Conservation (phyloP, 352 stramenopile genomes). For the Globisporangium splendens region DNA sequence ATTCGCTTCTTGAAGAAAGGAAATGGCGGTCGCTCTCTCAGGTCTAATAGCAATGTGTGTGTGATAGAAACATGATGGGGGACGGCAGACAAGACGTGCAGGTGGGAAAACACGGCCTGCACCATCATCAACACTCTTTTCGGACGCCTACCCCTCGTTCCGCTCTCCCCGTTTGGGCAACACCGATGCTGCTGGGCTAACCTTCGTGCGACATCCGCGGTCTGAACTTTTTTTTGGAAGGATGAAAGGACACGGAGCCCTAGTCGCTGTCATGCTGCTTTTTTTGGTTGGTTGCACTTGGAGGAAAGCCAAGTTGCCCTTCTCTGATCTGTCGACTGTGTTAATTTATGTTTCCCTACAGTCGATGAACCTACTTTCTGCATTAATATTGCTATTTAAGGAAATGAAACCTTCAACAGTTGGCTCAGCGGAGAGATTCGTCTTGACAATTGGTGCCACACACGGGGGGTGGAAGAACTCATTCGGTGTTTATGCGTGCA, state of each 20-base stretch:
- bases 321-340: not conserved
- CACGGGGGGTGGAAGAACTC: too few species aligned
- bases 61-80: not conserved
- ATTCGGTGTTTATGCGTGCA: too few species aligned
- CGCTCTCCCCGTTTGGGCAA: not conserved
- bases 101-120: not conserved
- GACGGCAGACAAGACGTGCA: not conserved
- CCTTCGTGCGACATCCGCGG: conserved; percentile 10
- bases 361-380: too few species aligned
- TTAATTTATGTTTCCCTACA: too few species aligned
- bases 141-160: not conserved
- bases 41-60: not conserved
- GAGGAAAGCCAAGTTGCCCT: not conserved
- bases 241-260: not conserved
- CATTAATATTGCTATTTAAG: too few species aligned
- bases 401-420: too few species aligned
- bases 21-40: too few species aligned
- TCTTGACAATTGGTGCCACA: too few species aligned
- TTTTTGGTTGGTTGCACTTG: not conserved
- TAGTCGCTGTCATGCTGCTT: not conserved
- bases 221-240: conserved; percentile 3
- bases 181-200: not conserved
- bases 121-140: not conserved
- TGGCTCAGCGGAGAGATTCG: too few species aligned
- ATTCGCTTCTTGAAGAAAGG: too few species aligned